phyloP scores from a whole-genome alignment of 2,329 filamentous ascomycete species.

The Ophiostoma montium region DNA sequence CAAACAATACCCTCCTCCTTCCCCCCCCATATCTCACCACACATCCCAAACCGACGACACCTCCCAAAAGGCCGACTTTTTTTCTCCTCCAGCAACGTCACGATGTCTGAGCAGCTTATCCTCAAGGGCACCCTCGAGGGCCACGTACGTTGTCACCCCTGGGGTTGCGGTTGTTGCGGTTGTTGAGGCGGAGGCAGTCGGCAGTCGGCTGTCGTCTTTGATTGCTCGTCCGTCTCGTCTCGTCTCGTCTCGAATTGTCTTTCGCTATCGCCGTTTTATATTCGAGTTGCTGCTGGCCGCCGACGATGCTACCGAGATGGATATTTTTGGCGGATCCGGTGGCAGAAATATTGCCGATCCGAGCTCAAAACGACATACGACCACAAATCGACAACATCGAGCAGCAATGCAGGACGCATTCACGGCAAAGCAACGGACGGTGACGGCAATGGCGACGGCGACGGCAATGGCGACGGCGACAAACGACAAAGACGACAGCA shows the following conservation, averaged over 20 bases:
- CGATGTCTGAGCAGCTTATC: constrained; percentile 87
- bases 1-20: constrained; percentile 5
- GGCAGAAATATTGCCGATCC: too few species aligned
- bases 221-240: too few species aligned
- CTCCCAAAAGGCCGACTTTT: constrained; percentile 14
- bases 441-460: not conserved
- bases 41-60: not conserved
- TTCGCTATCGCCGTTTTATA: too few species aligned
- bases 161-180: too few species aligned
- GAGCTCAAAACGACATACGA: not conserved
- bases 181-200: too few species aligned
- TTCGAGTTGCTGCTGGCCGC: not conserved
- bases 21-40: not conserved
- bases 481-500: too few species aligned
- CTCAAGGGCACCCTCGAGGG: constrained; percentile 95
- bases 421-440: not conserved
- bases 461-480: too few species aligned
- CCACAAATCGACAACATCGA: not conserved
- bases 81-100: constrained; percentile 15
- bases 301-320: too few species aligned
- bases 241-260: too few species aligned
- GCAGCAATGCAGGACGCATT: not conserved
- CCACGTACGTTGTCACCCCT: constrained; percentile 73
- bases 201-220: too few species aligned
- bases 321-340: too few species aligned